Evolutionary conservation across 2,329 filamentous ascomycete species (phyloP).

Genomic region (Alternaria ethzedia): DNA sequence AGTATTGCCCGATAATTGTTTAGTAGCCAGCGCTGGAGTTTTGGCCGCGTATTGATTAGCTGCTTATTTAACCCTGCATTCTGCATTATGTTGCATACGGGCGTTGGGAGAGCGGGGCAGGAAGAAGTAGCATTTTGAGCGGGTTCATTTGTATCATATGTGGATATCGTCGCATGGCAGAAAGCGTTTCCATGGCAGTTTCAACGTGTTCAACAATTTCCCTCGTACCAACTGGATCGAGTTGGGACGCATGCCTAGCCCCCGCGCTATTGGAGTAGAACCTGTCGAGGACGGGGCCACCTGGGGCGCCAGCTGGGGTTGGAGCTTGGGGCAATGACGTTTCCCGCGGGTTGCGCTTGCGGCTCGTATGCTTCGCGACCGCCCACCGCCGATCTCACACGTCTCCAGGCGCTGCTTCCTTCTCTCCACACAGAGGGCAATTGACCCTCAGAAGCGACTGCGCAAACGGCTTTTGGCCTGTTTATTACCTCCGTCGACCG

Average conservation of each 20-base stretch:
- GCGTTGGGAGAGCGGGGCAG: conserved; percentile 17
- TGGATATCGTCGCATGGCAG: conserved; percentile 13
- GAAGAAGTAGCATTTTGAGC: conserved; percentile 24
- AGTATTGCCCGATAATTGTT: conserved; percentile 30
- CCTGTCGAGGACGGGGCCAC: conserved; percentile 12
- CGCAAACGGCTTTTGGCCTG: conserved; percentile 8
- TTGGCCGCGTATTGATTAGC: conserved; percentile 30
- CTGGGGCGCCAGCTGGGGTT: conserved; percentile 5
- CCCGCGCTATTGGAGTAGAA: conserved; percentile 16
- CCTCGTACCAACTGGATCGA: conserved; percentile 8
- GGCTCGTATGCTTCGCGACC: conserved; percentile 28
- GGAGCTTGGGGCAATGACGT: conserved; percentile 33
- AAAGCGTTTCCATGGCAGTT: conserved; percentile 14
- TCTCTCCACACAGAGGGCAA: conserved; percentile 24
- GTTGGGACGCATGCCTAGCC: conserved; percentile 12
- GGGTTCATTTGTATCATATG: conserved; percentile 31
- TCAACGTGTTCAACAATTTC: conserved; percentile 15
- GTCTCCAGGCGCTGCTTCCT: conserved; percentile 21
- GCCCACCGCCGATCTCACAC: conserved; percentile 30
- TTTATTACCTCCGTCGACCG: conserved; percentile 14
- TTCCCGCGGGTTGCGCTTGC: conserved; percentile 22
- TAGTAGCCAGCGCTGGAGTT: conserved; percentile 45
- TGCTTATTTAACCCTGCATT: conserved; percentile 29
- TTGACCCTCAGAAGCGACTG: conserved; percentile 24
- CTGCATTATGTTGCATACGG: conserved; percentile 32